Percentiles rank a stretch among this genome's conserved stretches.
These are phyloP conservation scores for Lophiotrema nucula DNA, from an alignment of 495 filamentous ascomycete species.

Conservation along the genomic window DNA sequence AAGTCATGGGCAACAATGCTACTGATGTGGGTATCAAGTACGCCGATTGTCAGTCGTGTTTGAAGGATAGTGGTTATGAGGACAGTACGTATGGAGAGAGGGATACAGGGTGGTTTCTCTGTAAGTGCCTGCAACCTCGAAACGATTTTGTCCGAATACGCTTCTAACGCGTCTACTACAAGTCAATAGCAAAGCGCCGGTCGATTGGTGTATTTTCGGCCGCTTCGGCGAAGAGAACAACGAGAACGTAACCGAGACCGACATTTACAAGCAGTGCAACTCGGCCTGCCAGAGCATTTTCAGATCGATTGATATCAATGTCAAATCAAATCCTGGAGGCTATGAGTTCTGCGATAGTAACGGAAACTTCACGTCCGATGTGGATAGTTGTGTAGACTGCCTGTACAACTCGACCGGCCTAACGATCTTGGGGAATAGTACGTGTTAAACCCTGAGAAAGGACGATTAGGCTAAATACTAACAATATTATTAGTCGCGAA, in stretches of 20 bases:
- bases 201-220: slow-evolving; percentile 10
- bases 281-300: neutral
- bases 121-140: neutral
- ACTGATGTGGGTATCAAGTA: neutral
- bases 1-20: neutral
- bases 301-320: neutral
- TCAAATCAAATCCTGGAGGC: neutral
- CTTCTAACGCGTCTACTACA: neutral
- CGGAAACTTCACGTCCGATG: slow-evolving; percentile 1
- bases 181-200: slow-evolving; percentile 7
- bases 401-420: neutral
- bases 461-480: neutral
- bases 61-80: neutral
- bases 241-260: neutral
- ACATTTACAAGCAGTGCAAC: neutral
- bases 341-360: slow-evolving; percentile 1
- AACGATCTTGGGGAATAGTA: slow-evolving; percentile 6
- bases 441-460: neutral
- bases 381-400: neutral
- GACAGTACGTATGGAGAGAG: neutral
- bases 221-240: neutral
- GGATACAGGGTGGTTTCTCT: neutral
- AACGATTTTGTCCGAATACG: neutral
- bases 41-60: neutral
- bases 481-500: neutral